phyloP scores from a whole-genome alignment of 2,329 filamentous ascomycete genomes.

The Monilinia vaccinii-corymbosi region DNA sequence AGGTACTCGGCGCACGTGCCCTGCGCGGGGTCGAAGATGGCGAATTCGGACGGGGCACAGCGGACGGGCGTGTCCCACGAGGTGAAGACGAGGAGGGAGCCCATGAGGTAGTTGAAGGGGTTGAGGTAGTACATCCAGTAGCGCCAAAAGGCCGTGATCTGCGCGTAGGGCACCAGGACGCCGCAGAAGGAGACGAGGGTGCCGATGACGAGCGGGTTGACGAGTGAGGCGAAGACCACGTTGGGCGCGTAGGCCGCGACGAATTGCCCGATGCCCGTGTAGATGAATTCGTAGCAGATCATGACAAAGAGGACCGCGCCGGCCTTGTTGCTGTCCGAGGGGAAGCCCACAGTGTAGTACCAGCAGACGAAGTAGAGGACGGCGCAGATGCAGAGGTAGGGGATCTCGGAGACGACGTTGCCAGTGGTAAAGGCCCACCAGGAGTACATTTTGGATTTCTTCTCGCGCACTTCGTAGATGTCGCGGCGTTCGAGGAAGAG shows the following conservation, averaged over 20 bases:
- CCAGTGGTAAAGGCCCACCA: conserved; percentile 51
- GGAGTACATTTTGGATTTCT: conserved; percentile 51
- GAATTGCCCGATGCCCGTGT: conserved; percentile 52
- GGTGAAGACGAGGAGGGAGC: conserved; percentile 43
- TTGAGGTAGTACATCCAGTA: conserved; percentile 44
- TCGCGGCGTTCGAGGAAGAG: conserved; percentile 48
- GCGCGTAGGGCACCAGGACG: conserved; percentile 63
- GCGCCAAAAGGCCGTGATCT: conserved; percentile 57
- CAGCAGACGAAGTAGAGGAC: conserved; percentile 42
- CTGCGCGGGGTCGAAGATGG: conserved; percentile 36
- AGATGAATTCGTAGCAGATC: conserved; percentile 32
- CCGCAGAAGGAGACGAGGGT: conserved; percentile 64
- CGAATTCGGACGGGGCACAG: conserved; percentile 42
- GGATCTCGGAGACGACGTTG: conserved; percentile 39
- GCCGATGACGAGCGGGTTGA: conserved; percentile 47
- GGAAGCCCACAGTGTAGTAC: conserved; percentile 51
- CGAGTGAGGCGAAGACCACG: conserved; percentile 48
- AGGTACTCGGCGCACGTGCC: conserved; percentile 52
- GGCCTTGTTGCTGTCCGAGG: conserved; percentile 34
- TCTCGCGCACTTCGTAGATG: conserved; percentile 50
- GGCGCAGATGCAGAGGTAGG: conserved; percentile 37
- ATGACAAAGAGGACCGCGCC: conserved; percentile 46
- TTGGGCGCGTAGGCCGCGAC: conserved; percentile 55
- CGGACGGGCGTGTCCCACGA: conserved; percentile 38
- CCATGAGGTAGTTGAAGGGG: conserved; percentile 54